Percentiles rank a stretch among this genome's conserved stretches.
Evolutionary conservation across 2,329 filamentous ascomycete genomes (phyloP).

Genomic region (Arachnomyces sp.): DNA sequence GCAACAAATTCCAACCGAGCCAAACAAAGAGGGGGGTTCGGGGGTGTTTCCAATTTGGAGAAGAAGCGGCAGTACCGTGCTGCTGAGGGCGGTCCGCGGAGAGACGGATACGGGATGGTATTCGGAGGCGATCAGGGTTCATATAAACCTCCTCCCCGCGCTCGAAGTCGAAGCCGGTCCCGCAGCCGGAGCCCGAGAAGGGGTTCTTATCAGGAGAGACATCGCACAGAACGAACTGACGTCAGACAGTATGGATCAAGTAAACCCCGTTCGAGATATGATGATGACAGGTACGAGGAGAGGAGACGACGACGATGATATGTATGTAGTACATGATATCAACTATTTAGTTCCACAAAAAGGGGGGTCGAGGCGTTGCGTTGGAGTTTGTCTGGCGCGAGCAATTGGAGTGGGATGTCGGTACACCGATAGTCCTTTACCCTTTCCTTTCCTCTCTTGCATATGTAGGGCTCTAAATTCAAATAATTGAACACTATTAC

Average conservation of each 20-base stretch:
- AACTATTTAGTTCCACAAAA: neutral
- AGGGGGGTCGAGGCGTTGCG: too few species aligned
- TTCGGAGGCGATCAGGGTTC: conserved; percentile 46
- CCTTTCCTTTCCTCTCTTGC: too few species aligned
- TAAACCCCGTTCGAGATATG: conserved; percentile 12
- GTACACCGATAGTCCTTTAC: too few species aligned
- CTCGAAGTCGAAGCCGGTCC: conserved; percentile 19
- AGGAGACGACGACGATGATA: conserved; percentile 4
- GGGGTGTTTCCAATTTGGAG: conserved; percentile 79
- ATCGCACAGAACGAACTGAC: conserved; percentile 22
- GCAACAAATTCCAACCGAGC: conserved; percentile 73
- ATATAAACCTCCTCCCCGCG: conserved; percentile 11
- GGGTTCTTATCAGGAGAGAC: conserved; percentile 22
- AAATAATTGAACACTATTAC: too few species aligned
- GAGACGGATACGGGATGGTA: conserved; percentile 65
- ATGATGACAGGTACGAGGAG: conserved; percentile 18
- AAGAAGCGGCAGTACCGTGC: conserved; percentile 82
- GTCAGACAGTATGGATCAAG: conserved; percentile 4
- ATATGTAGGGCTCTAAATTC: too few species aligned
- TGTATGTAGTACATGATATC: neutral
- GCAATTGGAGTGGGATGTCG: too few species aligned
- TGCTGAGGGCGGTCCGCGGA: conserved; percentile 41
- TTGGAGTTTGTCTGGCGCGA: too few species aligned
- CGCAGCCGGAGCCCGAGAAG: conserved; percentile 41
- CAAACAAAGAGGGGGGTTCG: conserved; percentile 67